Conservation (phyloP, 1,284 basidiomycete species). For the Pseudomicrostroma phylloplanum region DNA sequence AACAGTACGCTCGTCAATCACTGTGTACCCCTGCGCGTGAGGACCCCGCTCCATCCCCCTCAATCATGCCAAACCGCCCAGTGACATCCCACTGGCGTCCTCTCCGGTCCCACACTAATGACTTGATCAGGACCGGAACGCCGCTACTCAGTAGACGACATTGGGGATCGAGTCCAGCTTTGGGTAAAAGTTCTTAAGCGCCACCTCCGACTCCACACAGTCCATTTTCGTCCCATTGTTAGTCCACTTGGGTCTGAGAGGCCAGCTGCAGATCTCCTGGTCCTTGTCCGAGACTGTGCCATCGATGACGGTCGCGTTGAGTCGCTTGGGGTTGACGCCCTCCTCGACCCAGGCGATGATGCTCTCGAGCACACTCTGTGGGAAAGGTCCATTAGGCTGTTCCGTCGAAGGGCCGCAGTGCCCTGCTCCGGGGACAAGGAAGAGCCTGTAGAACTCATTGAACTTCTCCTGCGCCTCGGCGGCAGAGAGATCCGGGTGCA, state of each 20-base stretch:
- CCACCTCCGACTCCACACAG: background rate
- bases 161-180: background rate
- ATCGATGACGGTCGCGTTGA: slow-evolving; percentile 4
- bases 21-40: too few relatives aligned
- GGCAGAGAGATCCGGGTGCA: background rate
- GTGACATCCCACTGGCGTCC: too few relatives aligned
- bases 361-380: background rate
- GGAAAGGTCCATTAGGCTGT: slow-evolving; percentile 5
- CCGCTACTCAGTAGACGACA: background rate
- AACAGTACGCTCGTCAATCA: too few relatives aligned
- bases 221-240: slow-evolving; percentile 1
- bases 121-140: too few relatives aligned
- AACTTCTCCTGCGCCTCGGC: background rate
- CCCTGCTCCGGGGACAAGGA: background rate
- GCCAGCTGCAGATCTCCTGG: slow-evolving; percentile 5
- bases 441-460: background rate
- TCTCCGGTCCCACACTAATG: too few relatives aligned
- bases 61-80: too few relatives aligned
- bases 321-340: background rate
- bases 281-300: background rate
- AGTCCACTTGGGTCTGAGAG: background rate
- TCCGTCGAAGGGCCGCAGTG: background rate
- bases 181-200: background rate
- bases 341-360: slow-evolving; percentile 7
- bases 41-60: too few relatives aligned